A percentile compares a stretch with the other conserved stretches of the same genome.
These are phyloP conservation scores for Alternaria atra DNA, from an alignment of 2,329 filamentous ascomycete species.

Conservation along the genomic window DNA sequence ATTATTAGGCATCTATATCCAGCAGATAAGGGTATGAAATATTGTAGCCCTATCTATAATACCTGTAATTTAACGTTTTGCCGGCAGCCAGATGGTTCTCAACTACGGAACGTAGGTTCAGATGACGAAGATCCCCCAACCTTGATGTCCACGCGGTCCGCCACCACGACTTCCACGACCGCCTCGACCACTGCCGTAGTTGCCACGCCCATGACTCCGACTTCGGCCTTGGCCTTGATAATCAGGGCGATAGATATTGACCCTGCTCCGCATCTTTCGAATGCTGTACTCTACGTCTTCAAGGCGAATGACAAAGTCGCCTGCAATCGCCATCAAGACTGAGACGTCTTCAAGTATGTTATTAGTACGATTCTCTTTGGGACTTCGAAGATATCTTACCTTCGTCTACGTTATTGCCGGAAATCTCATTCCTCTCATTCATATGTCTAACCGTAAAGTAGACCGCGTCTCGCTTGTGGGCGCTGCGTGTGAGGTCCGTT, in stretches of 20 bases:
- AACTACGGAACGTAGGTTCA: background rate
- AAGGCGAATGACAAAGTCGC: slow-evolving; percentile 4
- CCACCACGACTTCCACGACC: background rate
- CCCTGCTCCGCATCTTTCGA: background rate
- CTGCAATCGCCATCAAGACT: background rate
- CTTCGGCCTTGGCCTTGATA: background rate
- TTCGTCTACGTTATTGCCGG: background rate
- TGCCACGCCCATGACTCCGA: background rate
- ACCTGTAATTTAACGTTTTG: background rate
- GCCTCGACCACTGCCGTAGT: background rate
- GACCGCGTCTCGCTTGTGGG: background rate
- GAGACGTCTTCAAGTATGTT: background rate
- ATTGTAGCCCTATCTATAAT: background rate
- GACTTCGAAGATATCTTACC: background rate
- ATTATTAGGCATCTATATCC: background rate
- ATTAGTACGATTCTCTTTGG: background rate
- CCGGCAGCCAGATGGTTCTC: background rate
- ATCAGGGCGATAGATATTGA: background rate
- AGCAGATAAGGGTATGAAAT: background rate
- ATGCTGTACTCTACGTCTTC: slow-evolving; percentile 4
- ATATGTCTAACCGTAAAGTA: background rate
- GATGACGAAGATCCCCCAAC: background rate
- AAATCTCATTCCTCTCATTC: background rate
- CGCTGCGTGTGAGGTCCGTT: background rate
- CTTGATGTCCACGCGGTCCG: background rate